Conservation (phyloP, 1,284 basidiomycete species). For the Somion occarium region DNA sequence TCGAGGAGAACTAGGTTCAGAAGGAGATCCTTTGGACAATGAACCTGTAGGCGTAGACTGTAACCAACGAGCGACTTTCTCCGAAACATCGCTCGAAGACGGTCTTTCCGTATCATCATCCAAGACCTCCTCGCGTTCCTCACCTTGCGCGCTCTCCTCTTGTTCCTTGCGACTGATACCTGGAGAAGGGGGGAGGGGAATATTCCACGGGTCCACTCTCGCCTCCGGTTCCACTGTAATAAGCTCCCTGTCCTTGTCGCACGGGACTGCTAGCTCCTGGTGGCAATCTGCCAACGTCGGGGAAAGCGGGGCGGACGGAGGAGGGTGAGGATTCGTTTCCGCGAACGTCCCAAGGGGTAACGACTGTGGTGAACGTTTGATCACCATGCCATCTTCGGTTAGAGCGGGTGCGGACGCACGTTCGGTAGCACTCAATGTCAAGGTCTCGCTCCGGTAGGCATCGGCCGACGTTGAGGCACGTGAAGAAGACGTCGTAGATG, state of each 20-base stretch:
- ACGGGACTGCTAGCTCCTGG: background rate
- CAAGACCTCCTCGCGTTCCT: background rate
- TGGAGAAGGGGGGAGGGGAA: conserved; percentile 1
- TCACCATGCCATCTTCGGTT: conserved; percentile 1
- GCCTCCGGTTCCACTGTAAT: background rate
- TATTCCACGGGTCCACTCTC: background rate
- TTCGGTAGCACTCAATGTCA: conserved; percentile 4
- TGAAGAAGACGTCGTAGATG: background rate
- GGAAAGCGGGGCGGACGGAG: background rate
- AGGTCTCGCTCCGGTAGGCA: background rate
- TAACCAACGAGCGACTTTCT: conserved; percentile 6
- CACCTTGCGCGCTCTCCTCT: background rate
- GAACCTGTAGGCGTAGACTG: conserved; percentile 2
- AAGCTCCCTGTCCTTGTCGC: background rate
- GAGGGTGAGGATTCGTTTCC: background rate
- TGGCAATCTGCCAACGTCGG: background rate
- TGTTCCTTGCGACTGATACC: background rate
- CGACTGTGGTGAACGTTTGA: conserved; percentile 6
- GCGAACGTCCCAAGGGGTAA: conserved; percentile 15
- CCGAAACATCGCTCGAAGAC: background rate
- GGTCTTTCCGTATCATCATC: background rate
- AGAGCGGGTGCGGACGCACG: conserved; percentile 8
- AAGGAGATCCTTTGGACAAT: background rate
- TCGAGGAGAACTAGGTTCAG: background rate
- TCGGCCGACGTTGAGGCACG: background rate